Evolutionary conservation across 441 rosid genomes (phyloP).

Genomic region (Adansonia rubrostipa): DNA sequence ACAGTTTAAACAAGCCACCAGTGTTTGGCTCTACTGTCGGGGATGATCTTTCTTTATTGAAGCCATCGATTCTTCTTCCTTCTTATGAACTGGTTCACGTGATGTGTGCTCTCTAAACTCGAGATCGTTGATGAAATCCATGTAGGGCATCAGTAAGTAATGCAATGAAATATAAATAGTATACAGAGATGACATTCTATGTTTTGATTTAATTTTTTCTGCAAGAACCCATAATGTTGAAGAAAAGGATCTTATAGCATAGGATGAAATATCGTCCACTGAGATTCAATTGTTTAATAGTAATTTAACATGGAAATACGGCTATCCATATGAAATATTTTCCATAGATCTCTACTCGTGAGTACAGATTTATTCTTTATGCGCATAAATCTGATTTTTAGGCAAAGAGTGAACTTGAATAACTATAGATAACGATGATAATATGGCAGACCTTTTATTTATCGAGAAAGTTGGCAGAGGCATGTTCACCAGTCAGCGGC

Average conservation of each 20-base stretch:
- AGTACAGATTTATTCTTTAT: constrained; percentile 13
- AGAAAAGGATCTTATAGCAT: neutral
- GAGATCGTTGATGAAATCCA: neutral
- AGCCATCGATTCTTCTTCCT: neutral
- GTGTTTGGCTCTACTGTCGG: neutral
- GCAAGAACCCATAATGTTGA: neutral
- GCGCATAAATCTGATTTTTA: constrained; percentile 15
- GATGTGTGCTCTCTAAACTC: neutral
- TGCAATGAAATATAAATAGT: neutral
- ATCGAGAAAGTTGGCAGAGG: constrained; percentile 49
- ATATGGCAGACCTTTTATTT: constrained; percentile 56
- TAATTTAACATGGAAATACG: neutral
- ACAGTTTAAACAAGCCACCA: neutral
- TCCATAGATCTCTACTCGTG: neutral
- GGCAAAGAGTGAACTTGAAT: constrained; percentile 60
- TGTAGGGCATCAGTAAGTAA: neutral
- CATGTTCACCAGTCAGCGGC: constrained; percentile 47
- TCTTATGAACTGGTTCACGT: neutral
- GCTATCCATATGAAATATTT: neutral
- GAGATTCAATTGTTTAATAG: neutral
- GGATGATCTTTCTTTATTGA: neutral
- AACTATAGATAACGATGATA: constrained; percentile 54
- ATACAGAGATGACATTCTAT: neutral
- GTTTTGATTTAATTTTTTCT: neutral
- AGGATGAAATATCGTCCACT: neutral